Conservation (phyloP, 257 asterid species). For the Nyctanthes arbortristis region DNA sequence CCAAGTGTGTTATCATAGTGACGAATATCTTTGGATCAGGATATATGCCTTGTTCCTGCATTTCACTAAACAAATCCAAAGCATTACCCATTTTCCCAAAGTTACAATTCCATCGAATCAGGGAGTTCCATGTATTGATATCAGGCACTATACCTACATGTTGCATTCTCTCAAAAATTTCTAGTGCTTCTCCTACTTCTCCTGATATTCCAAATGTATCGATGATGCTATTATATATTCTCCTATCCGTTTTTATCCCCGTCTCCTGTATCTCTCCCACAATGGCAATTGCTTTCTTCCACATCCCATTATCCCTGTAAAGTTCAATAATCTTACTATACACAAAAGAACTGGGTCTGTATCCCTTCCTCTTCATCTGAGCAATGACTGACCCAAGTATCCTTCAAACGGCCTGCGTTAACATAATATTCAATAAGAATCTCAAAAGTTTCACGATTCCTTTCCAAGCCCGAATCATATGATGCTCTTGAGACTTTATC, state of each 20-base stretch:
- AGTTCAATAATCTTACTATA: constrained; percentile 78
- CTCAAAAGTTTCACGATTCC: constrained; percentile 67
- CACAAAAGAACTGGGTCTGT: constrained; percentile 58
- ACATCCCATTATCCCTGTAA: constrained; percentile 91
- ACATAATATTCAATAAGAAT: constrained; percentile 69
- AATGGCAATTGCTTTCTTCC: constrained; percentile 83
- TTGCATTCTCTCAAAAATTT: constrained; percentile 69
- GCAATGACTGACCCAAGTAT: constrained; percentile 77
- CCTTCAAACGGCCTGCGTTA: constrained; percentile 65
- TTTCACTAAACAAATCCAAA: constrained; percentile 54
- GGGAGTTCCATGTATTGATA: constrained; percentile 78
- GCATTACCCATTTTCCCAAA: constrained; percentile 63
- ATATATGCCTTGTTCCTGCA: constrained; percentile 80
- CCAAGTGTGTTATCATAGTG: constrained; percentile 62
- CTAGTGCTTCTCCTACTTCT: constrained; percentile 68
- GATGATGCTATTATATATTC: constrained; percentile 69
- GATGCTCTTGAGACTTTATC: constrained; percentile 44
- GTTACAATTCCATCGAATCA: constrained; percentile 82
- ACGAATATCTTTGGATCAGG: constrained; percentile 87
- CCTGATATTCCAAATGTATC: constrained; percentile 85
- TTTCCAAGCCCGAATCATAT: constrained; percentile 45
- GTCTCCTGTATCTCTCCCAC: constrained; percentile 58
- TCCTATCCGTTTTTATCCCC: constrained; percentile 66
- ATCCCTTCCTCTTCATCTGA: constrained; percentile 72
- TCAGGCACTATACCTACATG: constrained; percentile 64